Percentiles rank a stretch among this genome's conserved stretches.
Evolutionary conservation across 495 filamentous ascomycete genomes (phyloP).

Genomic region (Xylaria acuta): DNA sequence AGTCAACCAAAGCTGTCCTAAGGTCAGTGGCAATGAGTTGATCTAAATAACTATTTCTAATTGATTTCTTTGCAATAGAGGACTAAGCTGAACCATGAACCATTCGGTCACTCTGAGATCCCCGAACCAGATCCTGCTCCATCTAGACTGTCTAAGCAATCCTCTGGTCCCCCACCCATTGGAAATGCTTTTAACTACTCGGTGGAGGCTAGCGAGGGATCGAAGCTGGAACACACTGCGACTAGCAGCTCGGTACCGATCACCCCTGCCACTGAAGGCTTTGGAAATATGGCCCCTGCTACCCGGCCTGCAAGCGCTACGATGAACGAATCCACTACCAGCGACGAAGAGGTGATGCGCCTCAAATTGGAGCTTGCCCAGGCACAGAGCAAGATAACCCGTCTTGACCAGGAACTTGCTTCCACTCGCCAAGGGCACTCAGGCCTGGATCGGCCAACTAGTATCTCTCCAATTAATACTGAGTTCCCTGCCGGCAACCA

Average conservation of each 20-base stretch:
- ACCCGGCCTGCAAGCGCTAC: conserved; percentile 54
- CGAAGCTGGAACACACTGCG: conserved; percentile 52
- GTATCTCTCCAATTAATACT: conserved; percentile 43
- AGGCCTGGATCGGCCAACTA: conserved; percentile 31
- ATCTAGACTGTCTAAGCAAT: conserved; percentile 72
- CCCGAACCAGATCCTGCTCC: conserved; percentile 57
- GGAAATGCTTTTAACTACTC: conserved; percentile 10
- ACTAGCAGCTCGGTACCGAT: conserved; percentile 61
- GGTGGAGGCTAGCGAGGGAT: conserved; percentile 3
- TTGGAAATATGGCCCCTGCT: conserved; percentile 51
- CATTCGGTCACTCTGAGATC: conserved; percentile 39
- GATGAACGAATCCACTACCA: conserved; percentile 38
- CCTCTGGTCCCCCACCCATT: conserved; percentile 48
- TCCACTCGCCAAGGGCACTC: conserved; percentile 69
- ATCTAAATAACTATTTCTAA: conserved; percentile 14
- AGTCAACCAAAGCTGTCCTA: conserved; percentile 54
- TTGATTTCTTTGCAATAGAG: conserved; percentile 47
- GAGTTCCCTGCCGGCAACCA: conserved; percentile 37
- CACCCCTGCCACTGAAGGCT: conserved; percentile 63
- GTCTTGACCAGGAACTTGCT: conserved; percentile 82
- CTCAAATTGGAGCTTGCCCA: conserved; percentile 77
- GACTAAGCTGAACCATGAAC: conserved; percentile 56
- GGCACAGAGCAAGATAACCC: conserved; percentile 79
- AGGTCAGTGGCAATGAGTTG: conserved; percentile 39
- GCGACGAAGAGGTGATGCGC: conserved; percentile 53